Conservation (phyloP, 768 basidiomycete species). For the Pleurotus pulmonarius region DNA sequence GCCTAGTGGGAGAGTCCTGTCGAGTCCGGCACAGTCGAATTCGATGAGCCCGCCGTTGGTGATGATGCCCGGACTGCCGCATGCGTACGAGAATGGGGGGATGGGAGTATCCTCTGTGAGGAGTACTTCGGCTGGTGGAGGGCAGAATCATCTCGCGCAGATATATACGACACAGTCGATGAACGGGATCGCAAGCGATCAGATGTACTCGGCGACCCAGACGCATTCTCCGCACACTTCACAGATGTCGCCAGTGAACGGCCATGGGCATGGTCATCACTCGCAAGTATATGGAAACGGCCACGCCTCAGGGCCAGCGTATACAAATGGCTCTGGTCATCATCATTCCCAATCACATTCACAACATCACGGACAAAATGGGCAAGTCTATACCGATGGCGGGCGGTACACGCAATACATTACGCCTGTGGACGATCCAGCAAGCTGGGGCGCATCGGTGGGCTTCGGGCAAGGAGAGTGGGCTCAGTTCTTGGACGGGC, state of each 20-base stretch:
- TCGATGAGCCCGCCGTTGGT: conserved; percentile 55
- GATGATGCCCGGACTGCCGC: conserved; percentile 30
- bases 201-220: neutral
- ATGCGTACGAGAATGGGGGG: conserved; percentile 26
- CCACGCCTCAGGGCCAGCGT: conserved; percentile 15
- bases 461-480: conserved; percentile 79
- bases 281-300: conserved; percentile 20
- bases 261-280: conserved; percentile 11
- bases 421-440: conserved; percentile 56
- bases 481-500: conserved; percentile 58
- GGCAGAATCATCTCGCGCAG: neutral
- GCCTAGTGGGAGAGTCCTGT: conserved; percentile 39
- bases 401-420: conserved; percentile 40
- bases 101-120: conserved; percentile 13
- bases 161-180: conserved; percentile 1
- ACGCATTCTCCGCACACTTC: neutral
- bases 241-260: conserved; percentile 9
- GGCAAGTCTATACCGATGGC: conserved; percentile 34
- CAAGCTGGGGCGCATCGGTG: conserved; percentile 73
- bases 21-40: conserved; percentile 52
- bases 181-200: neutral
- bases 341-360: conserved; percentile 6
- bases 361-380: conserved; percentile 15
- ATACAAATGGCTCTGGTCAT: conserved; percentile 12
- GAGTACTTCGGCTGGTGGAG: conserved; percentile 16